Base-by-base conservation (phyloP, 352 stramenopile genomes). In the Phytophthora ohioensis region DNA sequence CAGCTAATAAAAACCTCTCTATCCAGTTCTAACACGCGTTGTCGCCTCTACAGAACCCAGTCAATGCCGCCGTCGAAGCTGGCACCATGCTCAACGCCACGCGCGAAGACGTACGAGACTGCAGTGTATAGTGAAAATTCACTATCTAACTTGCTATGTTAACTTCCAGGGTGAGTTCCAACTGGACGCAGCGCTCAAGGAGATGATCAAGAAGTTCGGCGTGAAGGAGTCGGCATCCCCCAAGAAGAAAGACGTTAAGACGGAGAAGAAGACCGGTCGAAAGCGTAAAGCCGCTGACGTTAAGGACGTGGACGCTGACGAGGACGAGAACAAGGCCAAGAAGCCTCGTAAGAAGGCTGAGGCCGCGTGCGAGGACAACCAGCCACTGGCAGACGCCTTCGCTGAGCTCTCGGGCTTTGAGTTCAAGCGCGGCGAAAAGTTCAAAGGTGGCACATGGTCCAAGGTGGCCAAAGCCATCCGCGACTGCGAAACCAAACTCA, bases 401-500 rank as follows among this genome's bases (percentile, higher is more conserved):
- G 64, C 74, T 2, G 90, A 97, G 65, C 82, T 97, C 34, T 90
- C 88, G n/a, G 84, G 84, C 21, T 95, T 95, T 53, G 87, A 97
- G 51, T 97, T 95, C 70, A 95, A 97, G 81, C 85, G 87, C 31
- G 88, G 88, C 3, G 90, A 97, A 49, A 85, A 80, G 54, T 95
- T 97, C 74, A 95, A 94, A 67, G 90, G 88, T 56, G 87, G 83
- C 45, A 94, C 90, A 1, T 97, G 88, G 85, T 94, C 88, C 41
- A 97, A 97, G 67, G 90, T 95, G 12, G 87, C 88, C 46, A 94
- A 94, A 64, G 87, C 90, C 4, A 91, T 97, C 48, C 86, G 86
- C 27, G 87, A 95, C 34, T 71, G 75, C 49, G 85, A 93, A 41
- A 70, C 79, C 3, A 69, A 75, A 30, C 89, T 97, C 76, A 79